These are phyloP conservation scores for Naegleria gruberi DNA, from an alignment of 208 protist genomes.

Conservation along the genomic window DNA sequence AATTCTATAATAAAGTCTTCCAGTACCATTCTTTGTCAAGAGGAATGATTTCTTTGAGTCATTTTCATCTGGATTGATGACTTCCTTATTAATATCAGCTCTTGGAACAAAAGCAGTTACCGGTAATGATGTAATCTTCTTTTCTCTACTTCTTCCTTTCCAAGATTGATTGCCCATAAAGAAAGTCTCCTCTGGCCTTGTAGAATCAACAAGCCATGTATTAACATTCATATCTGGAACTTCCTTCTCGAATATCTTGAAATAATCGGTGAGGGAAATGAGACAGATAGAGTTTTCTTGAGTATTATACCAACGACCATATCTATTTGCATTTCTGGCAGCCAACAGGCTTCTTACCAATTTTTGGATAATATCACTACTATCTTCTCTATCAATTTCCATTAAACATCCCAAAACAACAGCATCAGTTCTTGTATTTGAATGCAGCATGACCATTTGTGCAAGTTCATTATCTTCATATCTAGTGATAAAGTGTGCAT, in stretches of 20 bases:
- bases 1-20: constrained; percentile 16
- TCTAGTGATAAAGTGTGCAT: background rate
- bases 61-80: background rate
- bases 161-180: background rate
- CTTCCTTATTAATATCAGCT: background rate
- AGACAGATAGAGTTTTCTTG: background rate
- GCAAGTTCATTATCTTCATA: background rate
- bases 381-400: background rate
- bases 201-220: background rate
- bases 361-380: background rate
- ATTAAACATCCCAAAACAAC: background rate
- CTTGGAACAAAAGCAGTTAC: background rate
- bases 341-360: background rate
- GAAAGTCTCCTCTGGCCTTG: background rate
- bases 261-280: background rate
- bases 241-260: background rate
- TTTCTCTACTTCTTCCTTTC: background rate
- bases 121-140: background rate
- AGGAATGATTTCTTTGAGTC: background rate
- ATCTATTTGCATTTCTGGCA: background rate
- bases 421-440: background rate
- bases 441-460: constrained; percentile 7
- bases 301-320: background rate
- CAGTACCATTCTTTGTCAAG: background rate
- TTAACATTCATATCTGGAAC: background rate